Percentiles rank a stretch among this genome's conserved stretches.
phyloP scores from a whole-genome alignment of 768 basidiomycete species.

The Austroboletus eburneus region DNA sequence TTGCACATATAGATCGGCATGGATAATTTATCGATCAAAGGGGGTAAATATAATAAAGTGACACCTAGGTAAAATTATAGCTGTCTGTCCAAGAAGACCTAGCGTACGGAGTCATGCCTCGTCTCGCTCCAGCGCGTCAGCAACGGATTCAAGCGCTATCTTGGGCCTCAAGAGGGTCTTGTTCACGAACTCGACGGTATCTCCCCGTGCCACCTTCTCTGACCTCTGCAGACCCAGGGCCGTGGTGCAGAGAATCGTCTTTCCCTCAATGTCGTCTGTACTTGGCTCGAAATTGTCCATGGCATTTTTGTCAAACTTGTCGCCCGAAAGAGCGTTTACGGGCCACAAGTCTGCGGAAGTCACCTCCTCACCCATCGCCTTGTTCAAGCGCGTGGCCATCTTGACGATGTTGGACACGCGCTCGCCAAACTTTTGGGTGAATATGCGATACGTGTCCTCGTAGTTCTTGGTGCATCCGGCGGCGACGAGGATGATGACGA shows the following conservation, averaged over 20 bases:
- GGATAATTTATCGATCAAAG: slow-evolving; percentile 24
- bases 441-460: slow-evolving; percentile 28
- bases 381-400: slow-evolving; percentile 32
- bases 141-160: slow-evolving; percentile 42
- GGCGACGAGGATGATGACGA: slow-evolving; percentile 39
- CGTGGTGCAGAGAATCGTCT: slow-evolving; percentile 49
- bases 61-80: slow-evolving; percentile 7
- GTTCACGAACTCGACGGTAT: slow-evolving; percentile 45
- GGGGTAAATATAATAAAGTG: slow-evolving; percentile 28
- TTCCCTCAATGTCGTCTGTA: slow-evolving; percentile 9
- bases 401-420: slow-evolving; percentile 33
- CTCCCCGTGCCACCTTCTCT: slow-evolving; percentile 35
- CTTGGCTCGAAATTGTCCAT: slow-evolving; percentile 46
- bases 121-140: slow-evolving; percentile 28
- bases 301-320: slow-evolving; percentile 33
- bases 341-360: slow-evolving; percentile 55
- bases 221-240: slow-evolving; percentile 48
- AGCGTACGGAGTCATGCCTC: slow-evolving; percentile 9
- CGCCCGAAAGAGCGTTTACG: slow-evolving; percentile 41
- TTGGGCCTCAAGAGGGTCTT: slow-evolving; percentile 49
- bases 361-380: slow-evolving; percentile 55
- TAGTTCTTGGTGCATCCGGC: slow-evolving; percentile 36
- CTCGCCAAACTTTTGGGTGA: slow-evolving; percentile 34
- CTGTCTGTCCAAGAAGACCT: slow-evolving; percentile 3
- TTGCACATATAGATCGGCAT: slow-evolving; percentile 1